Evolutionary conservation across 1,284 basidiomycete species (phyloP), one percentile per base, ranked within the genome.

Genomic region (Trametes versicolor): DNA sequence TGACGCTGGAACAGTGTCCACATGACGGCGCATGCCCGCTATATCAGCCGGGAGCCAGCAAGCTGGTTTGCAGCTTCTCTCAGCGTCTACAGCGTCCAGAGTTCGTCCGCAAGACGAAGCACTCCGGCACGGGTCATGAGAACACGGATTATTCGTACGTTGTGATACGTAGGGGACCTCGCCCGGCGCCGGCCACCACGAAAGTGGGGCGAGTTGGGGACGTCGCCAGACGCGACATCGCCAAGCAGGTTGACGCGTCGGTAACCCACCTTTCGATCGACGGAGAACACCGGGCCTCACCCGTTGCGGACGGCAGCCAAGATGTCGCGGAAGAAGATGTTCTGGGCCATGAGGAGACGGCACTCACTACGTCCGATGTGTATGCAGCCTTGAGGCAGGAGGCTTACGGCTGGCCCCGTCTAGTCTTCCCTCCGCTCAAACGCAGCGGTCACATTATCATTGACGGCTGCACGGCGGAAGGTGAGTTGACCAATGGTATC

Each of bases 401-500:
- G 76, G 87, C 94, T 7, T 95, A 89, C 70, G 79, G 82, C 58
- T 99, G 97, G 97, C 95, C 97, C 37, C 87, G 98, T 57, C 85
- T 99, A 37, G 86, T 99, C 49, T 93, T 93, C 70, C 89, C 96
- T 23, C 97, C 97, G 17, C 75, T 98, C 72, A 99, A 98, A 79
- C 90, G 90, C 66, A 94, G 91, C 68, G 97, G 97, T 0, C 97
- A 99, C 77, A 88, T 99, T 65, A 93, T 97, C 60, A 82, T 99
- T 66, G 97, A 99, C 76, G 89, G 91, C 8, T 99, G 98, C 78
- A 92, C 90, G 21, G 74, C 87, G 0, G 86, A 93, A 79, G 96
- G 96, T 92, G 70, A 72, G 83, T 8, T 21, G 54, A 13, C 32
- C 56, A 43, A 12, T 37, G 13, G 36, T 8, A 27, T 54, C 54